Evolutionary conservation across 257 asterid species (phyloP), one percentile per base, ranked within the genome.

Genomic region (Solanum chaucha): DNA sequence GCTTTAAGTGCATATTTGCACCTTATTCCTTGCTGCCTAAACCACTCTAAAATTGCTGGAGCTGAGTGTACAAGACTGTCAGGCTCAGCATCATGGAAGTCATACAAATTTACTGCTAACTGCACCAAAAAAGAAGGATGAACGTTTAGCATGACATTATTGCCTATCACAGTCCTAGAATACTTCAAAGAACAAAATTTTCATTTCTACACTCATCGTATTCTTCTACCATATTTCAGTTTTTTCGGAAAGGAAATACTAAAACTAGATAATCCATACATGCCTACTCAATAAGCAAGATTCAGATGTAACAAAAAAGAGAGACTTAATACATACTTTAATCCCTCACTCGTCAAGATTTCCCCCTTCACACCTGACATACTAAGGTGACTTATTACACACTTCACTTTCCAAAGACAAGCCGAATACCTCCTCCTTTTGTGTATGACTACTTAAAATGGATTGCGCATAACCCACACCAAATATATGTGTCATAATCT

Each of bases 21-120:
- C 89, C 87, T 90, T 8, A 88, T 81, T 85, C 92, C 95, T 32
- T 74, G 90, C 89, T 90, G 90, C 84, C 84, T 83, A 86, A 91
- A 91, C 71, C 91, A 92, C 88, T 92, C 91, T 40, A 94, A 68
- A 82, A 94, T 93, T 84, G 93, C 89, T 85, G 94, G 94, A 35
- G n/a, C 81, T 59, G 95, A 94, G 88, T 93, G 94, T 86, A 90
- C 95, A 61, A 95, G 98, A 90, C 91, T 90, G 88, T 95, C 98
- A 17, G 98, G 98, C 84, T 93, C 95, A 4, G 98, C 98, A 90
- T 92, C 94, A 75, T 92, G 34, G 34, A 32, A 32, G 34, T 95
- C 98, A 83, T 91, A 92, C 68, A 94, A 87, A 48, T 92, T 88
- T 65, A 95, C 92, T 70, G 87, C 91, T 38, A 94, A 90, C 98